phyloP scores from a whole-genome alignment of 2,329 filamentous ascomycete genomes.

The Blastomyces gilchristii region DNA sequence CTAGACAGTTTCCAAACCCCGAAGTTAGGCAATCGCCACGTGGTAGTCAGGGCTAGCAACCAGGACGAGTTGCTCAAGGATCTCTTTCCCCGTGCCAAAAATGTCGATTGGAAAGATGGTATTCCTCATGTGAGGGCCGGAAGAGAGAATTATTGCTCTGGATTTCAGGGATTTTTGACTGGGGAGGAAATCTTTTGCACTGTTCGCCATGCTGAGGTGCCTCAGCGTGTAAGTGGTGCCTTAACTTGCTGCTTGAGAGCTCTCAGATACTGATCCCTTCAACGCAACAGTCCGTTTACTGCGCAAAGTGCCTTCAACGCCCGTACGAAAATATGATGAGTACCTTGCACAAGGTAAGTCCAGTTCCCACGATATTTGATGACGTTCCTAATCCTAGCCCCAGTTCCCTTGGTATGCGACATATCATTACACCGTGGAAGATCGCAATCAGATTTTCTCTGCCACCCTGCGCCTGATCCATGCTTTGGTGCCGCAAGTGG shows the following conservation, averaged over 20 bases:
- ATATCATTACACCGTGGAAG: slow-evolving; percentile 36
- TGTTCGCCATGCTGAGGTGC: slow-evolving; percentile 39
- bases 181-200: slow-evolving; percentile 41
- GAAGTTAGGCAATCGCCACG: slow-evolving; percentile 39
- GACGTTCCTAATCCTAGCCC: slow-evolving; percentile 11
- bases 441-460: slow-evolving; percentile 39
- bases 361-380: neutral
- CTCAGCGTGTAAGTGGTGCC: slow-evolving; percentile 36
- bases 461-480: slow-evolving; percentile 33
- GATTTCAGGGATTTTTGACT: slow-evolving; percentile 44
- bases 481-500: slow-evolving; percentile 57
- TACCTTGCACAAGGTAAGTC: slow-evolving; percentile 40
- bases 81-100: slow-evolving; percentile 44
- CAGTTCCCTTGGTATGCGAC: slow-evolving; percentile 43
- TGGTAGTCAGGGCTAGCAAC: slow-evolving; percentile 38
- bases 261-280: neutral
- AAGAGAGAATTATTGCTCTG: slow-evolving; percentile 37
- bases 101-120: slow-evolving; percentile 36
- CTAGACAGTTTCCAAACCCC: slow-evolving; percentile 29
- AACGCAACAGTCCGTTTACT: slow-evolving; percentile 28
- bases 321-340: slow-evolving; percentile 44
- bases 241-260: neutral
- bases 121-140: slow-evolving; percentile 27
- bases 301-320: slow-evolving; percentile 41
- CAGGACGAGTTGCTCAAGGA: slow-evolving; percentile 42